Conservation (phyloP, 805 yeast species). For the Phaffomyces antillensis region DNA sequence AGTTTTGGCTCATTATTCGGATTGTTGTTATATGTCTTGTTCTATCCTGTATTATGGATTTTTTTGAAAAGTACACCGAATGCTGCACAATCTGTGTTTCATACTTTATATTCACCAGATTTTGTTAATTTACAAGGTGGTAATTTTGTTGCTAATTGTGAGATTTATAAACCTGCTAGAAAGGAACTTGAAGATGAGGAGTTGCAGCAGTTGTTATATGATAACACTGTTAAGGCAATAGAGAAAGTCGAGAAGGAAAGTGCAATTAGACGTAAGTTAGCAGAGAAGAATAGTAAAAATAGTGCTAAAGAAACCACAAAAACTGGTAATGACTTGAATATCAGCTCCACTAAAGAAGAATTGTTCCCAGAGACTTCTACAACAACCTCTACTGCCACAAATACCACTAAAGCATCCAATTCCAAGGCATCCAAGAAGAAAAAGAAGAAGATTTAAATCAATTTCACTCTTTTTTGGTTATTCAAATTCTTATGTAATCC, state of each 20-base stretch:
- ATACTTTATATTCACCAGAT: conserved; percentile 66
- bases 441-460: not conserved
- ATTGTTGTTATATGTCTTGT: conserved; percentile 52
- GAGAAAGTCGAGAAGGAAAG: conserved; percentile 59
- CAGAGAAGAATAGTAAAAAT: not conserved
- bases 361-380: not conserved
- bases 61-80: conserved; percentile 66
- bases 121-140: conserved; percentile 58
- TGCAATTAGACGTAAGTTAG: conserved; percentile 56
- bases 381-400: not conserved
- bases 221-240: conserved; percentile 52
- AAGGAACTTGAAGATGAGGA: conserved; percentile 56
- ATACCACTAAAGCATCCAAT: not conserved
- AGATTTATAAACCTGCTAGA: conserved; percentile 45
- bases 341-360: not conserved
- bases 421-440: not conserved
- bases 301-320: not conserved
- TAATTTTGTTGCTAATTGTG: conserved; percentile 67
- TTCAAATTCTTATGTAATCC: not conserved
- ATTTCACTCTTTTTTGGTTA: not conserved
- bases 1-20: conserved; percentile 70
- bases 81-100: conserved; percentile 75
- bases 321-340: not conserved
- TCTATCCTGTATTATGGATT: conserved; percentile 81
- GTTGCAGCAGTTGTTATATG: conserved; percentile 54